Percentiles rank a stretch among this genome's conserved stretches.
phyloP scores from a whole-genome alignment of 768 basidiomycete genomes.

The Rhodotorula diobovata region DNA sequence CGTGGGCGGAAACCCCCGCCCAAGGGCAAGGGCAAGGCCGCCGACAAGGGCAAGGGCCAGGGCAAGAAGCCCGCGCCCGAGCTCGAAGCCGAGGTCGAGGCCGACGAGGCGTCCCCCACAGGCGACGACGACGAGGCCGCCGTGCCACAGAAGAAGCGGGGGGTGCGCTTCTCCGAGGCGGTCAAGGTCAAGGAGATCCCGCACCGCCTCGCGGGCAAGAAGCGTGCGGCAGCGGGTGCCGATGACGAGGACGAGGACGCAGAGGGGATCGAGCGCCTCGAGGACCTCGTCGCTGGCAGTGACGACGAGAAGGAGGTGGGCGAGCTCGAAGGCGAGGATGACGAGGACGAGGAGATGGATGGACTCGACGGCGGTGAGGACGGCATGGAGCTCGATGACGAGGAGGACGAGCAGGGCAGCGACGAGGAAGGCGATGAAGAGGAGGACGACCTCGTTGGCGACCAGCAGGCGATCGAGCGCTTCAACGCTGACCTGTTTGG shows the following conservation, averaged over 20 bases:
- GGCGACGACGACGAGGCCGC: not conserved
- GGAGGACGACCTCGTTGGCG: slow-evolving; percentile 28
- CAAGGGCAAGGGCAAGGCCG: slow-evolving; percentile 8
- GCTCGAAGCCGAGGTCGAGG: not conserved
- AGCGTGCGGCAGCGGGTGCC: not conserved
- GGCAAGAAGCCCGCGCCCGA: slow-evolving; percentile 2
- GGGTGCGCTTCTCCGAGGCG: slow-evolving; percentile 73
- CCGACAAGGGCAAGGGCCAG: slow-evolving; percentile 4
- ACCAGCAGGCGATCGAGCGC: slow-evolving; percentile 57
- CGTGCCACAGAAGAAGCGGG: slow-evolving; percentile 36
- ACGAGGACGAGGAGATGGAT: slow-evolving; percentile 32
- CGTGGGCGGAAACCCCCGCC: not conserved
- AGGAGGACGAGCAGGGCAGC: slow-evolving; percentile 46
- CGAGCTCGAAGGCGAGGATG: slow-evolving; percentile 21
- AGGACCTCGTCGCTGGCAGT: slow-evolving; percentile 34
- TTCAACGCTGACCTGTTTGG: slow-evolving; percentile 75
- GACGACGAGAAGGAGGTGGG: slow-evolving; percentile 25
- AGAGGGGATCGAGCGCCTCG: slow-evolving; percentile 35
- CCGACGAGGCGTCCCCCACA: not conserved
- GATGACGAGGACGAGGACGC: slow-evolving; percentile 43
- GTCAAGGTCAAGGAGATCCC: slow-evolving; percentile 78
- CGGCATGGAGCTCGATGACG: slow-evolving; percentile 25
- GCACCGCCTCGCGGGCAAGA: slow-evolving; percentile 21
- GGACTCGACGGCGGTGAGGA: not conserved
- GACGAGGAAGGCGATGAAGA: slow-evolving; percentile 45